Evolutionary conservation across 495 filamentous ascomycete species (phyloP).

Genomic region (Neurospora hispaniola): DNA sequence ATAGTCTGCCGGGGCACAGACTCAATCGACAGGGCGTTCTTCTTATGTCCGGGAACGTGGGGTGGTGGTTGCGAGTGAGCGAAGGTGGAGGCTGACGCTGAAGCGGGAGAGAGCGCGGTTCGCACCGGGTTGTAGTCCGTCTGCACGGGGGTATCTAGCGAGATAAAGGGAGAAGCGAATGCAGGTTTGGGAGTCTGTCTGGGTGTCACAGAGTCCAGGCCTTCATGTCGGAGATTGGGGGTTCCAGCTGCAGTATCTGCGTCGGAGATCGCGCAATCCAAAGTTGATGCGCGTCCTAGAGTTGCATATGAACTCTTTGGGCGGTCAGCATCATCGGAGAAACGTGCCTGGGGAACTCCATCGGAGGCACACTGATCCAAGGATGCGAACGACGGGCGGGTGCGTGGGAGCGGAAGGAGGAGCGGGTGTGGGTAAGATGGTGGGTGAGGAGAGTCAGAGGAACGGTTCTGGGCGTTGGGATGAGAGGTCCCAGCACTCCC

Average conservation of each 20-base stretch:
- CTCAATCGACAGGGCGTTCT: conserved; percentile 56
- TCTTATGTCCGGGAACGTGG: conserved; percentile 34
- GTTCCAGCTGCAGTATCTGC: not conserved
- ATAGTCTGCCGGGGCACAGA: conserved; percentile 75
- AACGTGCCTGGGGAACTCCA: conserved; percentile 14
- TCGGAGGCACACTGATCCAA: conserved; percentile 6
- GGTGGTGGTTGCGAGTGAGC: not conserved
- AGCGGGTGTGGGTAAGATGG: conserved; percentile 6
- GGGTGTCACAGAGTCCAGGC: not conserved
- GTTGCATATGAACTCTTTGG: conserved; percentile 14
- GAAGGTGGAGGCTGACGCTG: not conserved
- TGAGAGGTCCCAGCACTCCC: not conserved
- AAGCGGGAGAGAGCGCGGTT: conserved; percentile 1
- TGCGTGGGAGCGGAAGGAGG: conserved; percentile 10
- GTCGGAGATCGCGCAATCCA: conserved; percentile 3
- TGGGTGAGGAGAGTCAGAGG: not conserved
- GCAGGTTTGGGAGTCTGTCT: conserved; percentile 1
- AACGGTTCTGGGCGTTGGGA: not conserved
- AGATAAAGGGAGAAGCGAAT: conserved; percentile 3
- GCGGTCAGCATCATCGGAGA: conserved; percentile 11
- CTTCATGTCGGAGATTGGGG: conserved; percentile 9
- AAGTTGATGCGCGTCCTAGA: conserved; percentile 2
- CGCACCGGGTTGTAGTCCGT: conserved; percentile 3
- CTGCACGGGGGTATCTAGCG: conserved; percentile 3
- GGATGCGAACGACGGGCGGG: conserved; percentile 1